These are phyloP conservation scores for Serendipita sp. DNA, from an alignment of 768 basidiomycete genomes.

Conservation along the genomic window DNA sequence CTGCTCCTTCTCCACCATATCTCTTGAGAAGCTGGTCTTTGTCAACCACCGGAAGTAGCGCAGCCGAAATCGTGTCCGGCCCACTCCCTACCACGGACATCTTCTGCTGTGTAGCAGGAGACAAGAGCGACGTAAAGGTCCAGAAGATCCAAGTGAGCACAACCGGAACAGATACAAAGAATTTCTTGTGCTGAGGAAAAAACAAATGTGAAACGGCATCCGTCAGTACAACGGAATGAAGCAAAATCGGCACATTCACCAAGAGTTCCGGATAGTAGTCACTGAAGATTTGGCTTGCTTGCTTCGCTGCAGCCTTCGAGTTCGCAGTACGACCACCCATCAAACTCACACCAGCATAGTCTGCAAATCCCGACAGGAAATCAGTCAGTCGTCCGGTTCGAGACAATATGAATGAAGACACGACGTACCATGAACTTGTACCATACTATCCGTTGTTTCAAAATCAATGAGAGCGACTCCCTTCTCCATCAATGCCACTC, in stretches of 20 bases:
- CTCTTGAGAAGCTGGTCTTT: conserved; percentile 42
- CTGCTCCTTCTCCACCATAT: conserved; percentile 54
- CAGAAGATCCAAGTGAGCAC: conserved; percentile 73
- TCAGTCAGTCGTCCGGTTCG: too few relatives aligned
- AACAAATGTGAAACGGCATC: not conserved
- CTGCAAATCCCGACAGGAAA: conserved; percentile 21
- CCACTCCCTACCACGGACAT: conserved; percentile 64
- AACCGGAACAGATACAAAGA: conserved; percentile 68
- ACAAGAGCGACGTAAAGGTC: conserved; percentile 60
- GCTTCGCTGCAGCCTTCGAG: conserved; percentile 61
- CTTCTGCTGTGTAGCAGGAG: conserved; percentile 61
- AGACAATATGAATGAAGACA: too few relatives aligned
- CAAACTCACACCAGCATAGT: conserved; percentile 59
- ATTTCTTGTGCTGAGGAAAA: conserved; percentile 45
- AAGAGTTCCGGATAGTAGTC: conserved; percentile 69
- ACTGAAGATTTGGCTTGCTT: conserved; percentile 60
- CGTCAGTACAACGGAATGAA: too few relatives aligned
- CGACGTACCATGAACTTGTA: conserved; percentile 52
- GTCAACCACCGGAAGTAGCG: conserved; percentile 42
- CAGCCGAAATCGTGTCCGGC: conserved; percentile 38
- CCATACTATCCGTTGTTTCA: conserved; percentile 49
- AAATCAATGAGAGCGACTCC: conserved; percentile 52
- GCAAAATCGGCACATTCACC: not conserved
- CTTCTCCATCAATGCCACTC: conserved; percentile 62
- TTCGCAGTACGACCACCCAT: conserved; percentile 46